Conservation (phyloP, 306 rosid species). For the Chamaecrista fasciculata region DNA sequence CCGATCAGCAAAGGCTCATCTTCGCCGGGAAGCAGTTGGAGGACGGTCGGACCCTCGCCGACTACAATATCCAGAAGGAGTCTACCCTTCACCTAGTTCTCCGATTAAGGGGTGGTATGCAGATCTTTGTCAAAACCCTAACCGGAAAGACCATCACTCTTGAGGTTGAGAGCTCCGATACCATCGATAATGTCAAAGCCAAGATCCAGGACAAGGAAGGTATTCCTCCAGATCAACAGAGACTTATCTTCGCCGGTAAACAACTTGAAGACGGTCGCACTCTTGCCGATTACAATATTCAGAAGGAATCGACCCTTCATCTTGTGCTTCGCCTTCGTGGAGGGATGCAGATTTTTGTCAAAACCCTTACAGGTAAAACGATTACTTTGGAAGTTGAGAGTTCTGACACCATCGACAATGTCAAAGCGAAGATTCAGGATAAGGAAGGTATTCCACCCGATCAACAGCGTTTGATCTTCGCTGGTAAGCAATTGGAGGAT, state of each 20-base stretch:
- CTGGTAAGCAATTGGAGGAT: constrained; percentile 44
- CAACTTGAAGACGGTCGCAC: constrained; percentile 45
- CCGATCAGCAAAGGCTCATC: constrained; percentile 6
- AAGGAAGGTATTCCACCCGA: constrained; percentile 49
- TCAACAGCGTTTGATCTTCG: constrained; percentile 43
- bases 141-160: constrained; percentile 42
- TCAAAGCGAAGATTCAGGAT: constrained; percentile 48
- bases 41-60: constrained; percentile 41
- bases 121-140: constrained; percentile 41
- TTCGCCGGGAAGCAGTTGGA: constrained; percentile 36
- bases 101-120: constrained; percentile 43
- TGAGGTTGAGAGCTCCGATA: constrained; percentile 50
- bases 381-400: constrained; percentile 45
- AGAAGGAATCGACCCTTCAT: constrained; percentile 41
- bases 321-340: constrained; percentile 36
- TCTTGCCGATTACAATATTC: constrained; percentile 44
- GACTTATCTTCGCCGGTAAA: constrained; percentile 15
- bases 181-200: constrained; percentile 44
- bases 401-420: constrained; percentile 44
- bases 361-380: constrained; percentile 42
- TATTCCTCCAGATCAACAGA: neutral
- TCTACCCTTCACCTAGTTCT: constrained; percentile 45
- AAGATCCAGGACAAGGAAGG: constrained; percentile 39
- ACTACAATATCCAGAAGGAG: constrained; percentile 51
- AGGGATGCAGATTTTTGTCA: constrained; percentile 44